phyloP scores from a whole-genome alignment of 306 rosid species.

The Oemleria cerasiformis region DNA sequence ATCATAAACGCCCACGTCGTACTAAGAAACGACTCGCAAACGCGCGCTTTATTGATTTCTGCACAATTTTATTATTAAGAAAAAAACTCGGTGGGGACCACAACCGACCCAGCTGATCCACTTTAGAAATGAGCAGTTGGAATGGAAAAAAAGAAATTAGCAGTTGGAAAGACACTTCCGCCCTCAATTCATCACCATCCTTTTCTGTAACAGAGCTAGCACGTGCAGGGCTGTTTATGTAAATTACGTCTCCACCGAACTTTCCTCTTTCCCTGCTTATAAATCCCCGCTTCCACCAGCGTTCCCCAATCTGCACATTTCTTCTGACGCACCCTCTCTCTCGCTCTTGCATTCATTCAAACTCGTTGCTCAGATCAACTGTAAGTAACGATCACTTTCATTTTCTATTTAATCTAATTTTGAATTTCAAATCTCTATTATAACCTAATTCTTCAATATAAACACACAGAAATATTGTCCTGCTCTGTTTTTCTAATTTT shows the following conservation, averaged over 20 bases:
- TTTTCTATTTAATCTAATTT: constrained; percentile 1
- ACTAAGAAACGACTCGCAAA: neutral
- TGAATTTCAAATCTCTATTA: neutral
- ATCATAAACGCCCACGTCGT: neutral
- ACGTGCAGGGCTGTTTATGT: constrained; percentile 41
- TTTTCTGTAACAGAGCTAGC: neutral
- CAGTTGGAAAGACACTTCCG: constrained; percentile 19
- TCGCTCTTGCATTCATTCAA: constrained; percentile 24
- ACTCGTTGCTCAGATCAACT: constrained; percentile 17
- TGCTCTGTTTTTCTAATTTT: constrained; percentile 27
- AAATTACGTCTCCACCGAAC: constrained; percentile 11
- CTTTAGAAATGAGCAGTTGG: neutral
- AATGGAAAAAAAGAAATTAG: too few species aligned
- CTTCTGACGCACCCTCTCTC: neutral
- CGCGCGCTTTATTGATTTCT: constrained; percentile 25
- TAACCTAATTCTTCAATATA: too few species aligned
- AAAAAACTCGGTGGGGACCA: constrained; percentile 14
- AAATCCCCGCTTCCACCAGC: constrained; percentile 5
- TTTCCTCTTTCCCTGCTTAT: constrained; percentile 24
- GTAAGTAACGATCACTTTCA: constrained; percentile 41
- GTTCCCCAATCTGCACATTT: neutral
- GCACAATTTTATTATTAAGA: constrained; percentile 20
- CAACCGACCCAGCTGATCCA: constrained; percentile 31
- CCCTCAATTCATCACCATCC: neutral
- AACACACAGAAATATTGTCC: too few species aligned